Evolutionary conservation across 306 rosid species (phyloP).

Genomic region (Vigna mungo): DNA sequence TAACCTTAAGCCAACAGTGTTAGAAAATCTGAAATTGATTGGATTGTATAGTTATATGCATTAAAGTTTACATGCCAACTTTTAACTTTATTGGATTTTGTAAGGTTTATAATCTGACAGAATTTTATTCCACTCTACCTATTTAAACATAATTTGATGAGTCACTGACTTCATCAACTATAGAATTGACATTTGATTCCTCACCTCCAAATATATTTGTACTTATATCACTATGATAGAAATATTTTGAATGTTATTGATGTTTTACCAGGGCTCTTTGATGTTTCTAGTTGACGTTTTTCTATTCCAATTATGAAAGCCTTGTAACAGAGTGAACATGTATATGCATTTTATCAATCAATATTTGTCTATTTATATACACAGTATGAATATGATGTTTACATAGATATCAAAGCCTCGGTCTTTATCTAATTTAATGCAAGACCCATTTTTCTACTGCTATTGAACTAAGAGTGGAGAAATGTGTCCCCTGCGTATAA

Average conservation of each 20-base stretch:
- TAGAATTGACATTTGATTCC: conserved; percentile 60
- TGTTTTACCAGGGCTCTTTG: not conserved
- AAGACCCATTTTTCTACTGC: not conserved
- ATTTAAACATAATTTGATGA: conserved; percentile 12
- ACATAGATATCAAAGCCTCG: conserved; percentile 11
- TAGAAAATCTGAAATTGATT: not conserved
- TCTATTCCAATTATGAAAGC: conserved; percentile 31
- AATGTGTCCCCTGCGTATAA: conserved; percentile 16
- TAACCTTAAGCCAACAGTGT: not conserved
- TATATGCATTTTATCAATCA: conserved; percentile 32
- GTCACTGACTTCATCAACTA: conserved; percentile 42
- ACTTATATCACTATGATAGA: conserved; percentile 11
- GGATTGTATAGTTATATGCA: not conserved
- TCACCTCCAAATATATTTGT: conserved; percentile 63
- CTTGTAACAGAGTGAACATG: conserved; percentile 25
- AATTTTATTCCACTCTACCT: conserved; percentile 13
- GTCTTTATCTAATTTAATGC: not conserved
- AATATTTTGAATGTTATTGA: not conserved
- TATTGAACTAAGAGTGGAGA: not conserved
- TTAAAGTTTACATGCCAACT: not conserved
- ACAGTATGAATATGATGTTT: not conserved
- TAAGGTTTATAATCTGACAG: not conserved
- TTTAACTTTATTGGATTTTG: not conserved
- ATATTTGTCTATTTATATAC: not conserved
- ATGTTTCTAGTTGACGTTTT: conserved; percentile 9